Conservation (phyloP, 257 asterid species). For the Solanum neorickii region DNA sequence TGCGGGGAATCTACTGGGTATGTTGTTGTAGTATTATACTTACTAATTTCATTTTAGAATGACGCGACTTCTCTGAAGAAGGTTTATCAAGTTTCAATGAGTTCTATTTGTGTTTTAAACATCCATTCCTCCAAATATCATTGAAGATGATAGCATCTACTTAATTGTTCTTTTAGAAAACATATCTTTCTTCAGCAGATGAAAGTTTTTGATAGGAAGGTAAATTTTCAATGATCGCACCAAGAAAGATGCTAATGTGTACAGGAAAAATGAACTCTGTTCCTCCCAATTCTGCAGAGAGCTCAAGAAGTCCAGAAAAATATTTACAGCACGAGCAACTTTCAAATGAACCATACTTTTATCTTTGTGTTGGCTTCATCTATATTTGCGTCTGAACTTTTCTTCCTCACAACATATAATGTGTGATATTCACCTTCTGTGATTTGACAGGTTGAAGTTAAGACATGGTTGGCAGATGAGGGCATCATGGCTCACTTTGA, state of each 20-base stretch:
- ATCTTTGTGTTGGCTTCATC: not conserved
- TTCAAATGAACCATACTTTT: not conserved
- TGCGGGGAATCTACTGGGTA: not conserved
- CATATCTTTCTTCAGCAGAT: not conserved
- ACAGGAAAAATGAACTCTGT: not conserved
- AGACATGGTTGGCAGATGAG: slow-evolving; percentile 91
- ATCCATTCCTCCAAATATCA: not conserved
- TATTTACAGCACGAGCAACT: not conserved
- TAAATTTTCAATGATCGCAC: not conserved
- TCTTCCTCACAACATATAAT: not conserved
- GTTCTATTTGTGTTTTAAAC: not conserved
- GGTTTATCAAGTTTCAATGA: not conserved
- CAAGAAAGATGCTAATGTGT: not conserved
- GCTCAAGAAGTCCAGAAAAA: not conserved
- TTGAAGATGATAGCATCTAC: not conserved
- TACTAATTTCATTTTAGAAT: not conserved
- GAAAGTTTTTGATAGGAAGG: not conserved
- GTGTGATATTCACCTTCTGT: slow-evolving; percentile 3
- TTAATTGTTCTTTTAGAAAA: not conserved
- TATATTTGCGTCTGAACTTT: not conserved
- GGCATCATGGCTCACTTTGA: slow-evolving; percentile 60
- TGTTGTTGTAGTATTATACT: not conserved
- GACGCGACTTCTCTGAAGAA: not conserved
- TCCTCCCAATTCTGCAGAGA: not conserved
- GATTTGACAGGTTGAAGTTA: slow-evolving; percentile 49